Conservation (phyloP, 345 rosid genomes). For the Garcia nutans region DNA sequence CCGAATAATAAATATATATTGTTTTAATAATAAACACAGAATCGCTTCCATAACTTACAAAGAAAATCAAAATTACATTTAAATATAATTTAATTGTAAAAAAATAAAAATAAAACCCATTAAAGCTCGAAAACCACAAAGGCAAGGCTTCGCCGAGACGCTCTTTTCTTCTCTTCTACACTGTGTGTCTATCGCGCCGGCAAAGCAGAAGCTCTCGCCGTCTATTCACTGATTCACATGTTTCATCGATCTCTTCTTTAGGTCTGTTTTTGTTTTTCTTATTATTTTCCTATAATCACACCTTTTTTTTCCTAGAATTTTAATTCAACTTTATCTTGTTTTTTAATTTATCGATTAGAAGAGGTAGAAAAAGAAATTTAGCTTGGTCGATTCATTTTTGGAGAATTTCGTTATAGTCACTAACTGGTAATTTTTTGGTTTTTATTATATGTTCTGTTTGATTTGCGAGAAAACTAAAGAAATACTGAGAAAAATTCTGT, state of each 20-base stretch:
- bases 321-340: background rate
- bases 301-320: background rate
- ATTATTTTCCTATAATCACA: background rate
- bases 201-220: background rate
- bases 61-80: too few relatives aligned
- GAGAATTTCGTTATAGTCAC: background rate
- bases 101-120: background rate
- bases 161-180: background rate
- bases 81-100: too few relatives aligned
- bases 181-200: background rate
- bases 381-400: background rate
- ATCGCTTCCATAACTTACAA: too few relatives aligned
- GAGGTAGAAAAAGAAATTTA: background rate
- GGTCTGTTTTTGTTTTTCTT: background rate
- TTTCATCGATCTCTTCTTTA: constrained; percentile 11
- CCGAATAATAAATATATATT: too few relatives aligned
- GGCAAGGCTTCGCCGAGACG: background rate
- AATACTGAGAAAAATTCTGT: background rate
- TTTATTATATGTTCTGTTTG: background rate
- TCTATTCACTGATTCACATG: background rate
- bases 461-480: background rate
- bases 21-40: too few relatives aligned
- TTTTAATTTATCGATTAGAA: background rate
- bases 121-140: background rate
- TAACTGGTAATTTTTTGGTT: background rate